Percentiles rank a stretch among this genome's conserved stretches.
Evolutionary conservation across 1,284 basidiomycete species (phyloP).

Genomic region (Boletus semigastroideus): DNA sequence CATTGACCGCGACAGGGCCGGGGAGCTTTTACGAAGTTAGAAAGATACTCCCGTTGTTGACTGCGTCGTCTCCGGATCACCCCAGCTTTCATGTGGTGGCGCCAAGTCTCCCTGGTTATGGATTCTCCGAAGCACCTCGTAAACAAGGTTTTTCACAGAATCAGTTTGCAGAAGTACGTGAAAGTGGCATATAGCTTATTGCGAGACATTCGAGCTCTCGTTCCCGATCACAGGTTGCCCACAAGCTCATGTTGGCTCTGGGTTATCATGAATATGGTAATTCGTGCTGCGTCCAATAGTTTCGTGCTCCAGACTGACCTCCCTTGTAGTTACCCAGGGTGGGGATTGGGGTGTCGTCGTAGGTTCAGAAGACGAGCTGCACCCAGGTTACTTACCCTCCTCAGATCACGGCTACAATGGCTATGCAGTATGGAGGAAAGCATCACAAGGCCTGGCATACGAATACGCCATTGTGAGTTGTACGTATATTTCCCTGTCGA

Average conservation of each 20-base stretch:
- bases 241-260: slow-evolving; percentile 52
- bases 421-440: slow-evolving; percentile 39
- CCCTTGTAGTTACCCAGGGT: slow-evolving; percentile 44
- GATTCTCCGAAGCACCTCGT: slow-evolving; percentile 46
- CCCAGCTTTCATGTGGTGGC: slow-evolving; percentile 61
- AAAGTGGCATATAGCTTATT: not conserved
- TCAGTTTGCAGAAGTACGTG: slow-evolving; percentile 42
- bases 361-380: slow-evolving; percentile 10
- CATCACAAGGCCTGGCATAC: slow-evolving; percentile 48
- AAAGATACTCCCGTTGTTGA: slow-evolving; percentile 53
- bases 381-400: not conserved
- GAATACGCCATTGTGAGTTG: slow-evolving; percentile 39
- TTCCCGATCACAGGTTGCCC: slow-evolving; percentile 20
- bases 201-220: not conserved
- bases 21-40: slow-evolving; percentile 56
- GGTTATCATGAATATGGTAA: slow-evolving; percentile 54
- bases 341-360: slow-evolving; percentile 52
- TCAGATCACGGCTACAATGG: slow-evolving; percentile 43
- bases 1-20: slow-evolving; percentile 45
- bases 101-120: slow-evolving; percentile 50
- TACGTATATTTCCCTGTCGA: not conserved
- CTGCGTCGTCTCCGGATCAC: slow-evolving; percentile 37
- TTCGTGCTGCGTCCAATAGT: not conserved
- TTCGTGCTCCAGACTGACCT: not conserved
- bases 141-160: slow-evolving; percentile 35